These are phyloP conservation scores for Globisporangium parvum DNA, from an alignment of 352 stramenopile genomes.

Conservation along the genomic window DNA sequence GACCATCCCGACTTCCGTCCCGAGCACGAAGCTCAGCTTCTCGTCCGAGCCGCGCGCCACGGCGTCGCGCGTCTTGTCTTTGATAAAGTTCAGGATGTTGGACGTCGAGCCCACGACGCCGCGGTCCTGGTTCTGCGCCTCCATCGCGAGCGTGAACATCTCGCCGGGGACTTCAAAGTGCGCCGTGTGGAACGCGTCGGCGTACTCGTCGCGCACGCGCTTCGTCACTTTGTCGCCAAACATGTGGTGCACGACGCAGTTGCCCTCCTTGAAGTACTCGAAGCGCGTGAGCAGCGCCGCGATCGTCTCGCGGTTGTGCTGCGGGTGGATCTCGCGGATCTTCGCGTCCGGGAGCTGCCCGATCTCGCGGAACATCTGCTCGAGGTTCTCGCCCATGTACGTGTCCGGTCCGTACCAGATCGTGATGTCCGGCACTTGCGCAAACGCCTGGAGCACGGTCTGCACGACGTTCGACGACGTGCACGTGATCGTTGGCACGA, in stretches of 20 bases:
- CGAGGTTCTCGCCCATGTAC: constrained; percentile 98
- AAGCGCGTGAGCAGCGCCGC: constrained; percentile 82
- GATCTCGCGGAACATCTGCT: constrained; percentile 90
- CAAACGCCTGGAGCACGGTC: constrained; percentile 93
- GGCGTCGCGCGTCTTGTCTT: constrained; percentile 89
- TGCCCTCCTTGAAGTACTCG: constrained; percentile 94
- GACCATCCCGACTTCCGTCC: constrained; percentile 97
- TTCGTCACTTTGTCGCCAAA: constrained; percentile 94
- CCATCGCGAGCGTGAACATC: constrained; percentile 97
- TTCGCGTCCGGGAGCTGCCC: constrained; percentile 69
- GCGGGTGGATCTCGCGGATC: constrained; percentile 80
- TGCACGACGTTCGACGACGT: constrained; percentile 96
- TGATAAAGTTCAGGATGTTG: constrained; percentile 98
- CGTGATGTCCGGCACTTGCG: constrained; percentile 87
- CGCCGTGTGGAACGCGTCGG: constrained; percentile 92
- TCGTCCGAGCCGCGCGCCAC: constrained; percentile 55
- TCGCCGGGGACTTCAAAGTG: constrained; percentile 98
- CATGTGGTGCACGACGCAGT: constrained; percentile 98
- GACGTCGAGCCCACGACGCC: constrained; percentile 94
- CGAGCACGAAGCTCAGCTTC: constrained; percentile 92
- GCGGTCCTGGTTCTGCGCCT: constrained; percentile 85
- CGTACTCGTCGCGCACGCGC: constrained; percentile 88
- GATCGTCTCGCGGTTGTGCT: constrained; percentile 82
- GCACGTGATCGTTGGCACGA: constrained; percentile 96
- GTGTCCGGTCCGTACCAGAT: constrained; percentile 95